Base-by-base conservation (phyloP, 2,329 filamentous ascomycete genomes). In the Diplodia intermedia region DNA sequence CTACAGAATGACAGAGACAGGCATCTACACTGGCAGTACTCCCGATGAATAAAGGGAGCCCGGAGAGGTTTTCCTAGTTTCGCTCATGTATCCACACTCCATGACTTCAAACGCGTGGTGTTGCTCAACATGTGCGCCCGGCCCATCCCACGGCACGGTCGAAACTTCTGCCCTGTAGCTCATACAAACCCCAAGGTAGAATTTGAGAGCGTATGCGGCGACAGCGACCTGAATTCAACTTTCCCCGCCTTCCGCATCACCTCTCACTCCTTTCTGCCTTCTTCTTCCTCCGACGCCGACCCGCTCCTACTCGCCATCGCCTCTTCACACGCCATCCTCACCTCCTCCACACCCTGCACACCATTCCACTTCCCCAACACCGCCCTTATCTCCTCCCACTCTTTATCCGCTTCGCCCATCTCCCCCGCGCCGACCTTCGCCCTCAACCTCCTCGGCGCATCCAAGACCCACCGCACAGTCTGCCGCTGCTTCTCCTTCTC, bases 381-480 rank as follows among this genome's bases (percentile, higher is more conserved):
- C 40, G 70, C 71, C 40, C 73, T 72, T 4, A 83, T 78, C 36
- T 77, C 73, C 18, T 79, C 75, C 83, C 83, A 86, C 36, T 86
- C 82, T 26, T 74, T 73, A 72, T 82, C 83, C 1, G 91, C 90
- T 69, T 89, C 87, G 23, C 89, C 86, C 40, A 82, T 73, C 71
- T 83, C 86, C 33, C 89, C 91, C 62, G 88, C 84, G 9, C 78
- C 80, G 15, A 91, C 82, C 69, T 93, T 79, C 40, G 75, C 75
- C 69, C 85, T 83, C 70, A 94, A 75, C 72, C 86, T 82, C 40
- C 83, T 84, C 50, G 90, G 90, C 3, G 86, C 85, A 6, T 83
- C 85, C 7, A 93, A 77, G 7, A 88, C 88, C 80, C 89, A 88
- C 68, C 80, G 80, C 4, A 90, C 90, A 7, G 90, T 82, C 72